phyloP scores from a whole-genome alignment of 305 asterid species.

The Monarda citriodora region DNA sequence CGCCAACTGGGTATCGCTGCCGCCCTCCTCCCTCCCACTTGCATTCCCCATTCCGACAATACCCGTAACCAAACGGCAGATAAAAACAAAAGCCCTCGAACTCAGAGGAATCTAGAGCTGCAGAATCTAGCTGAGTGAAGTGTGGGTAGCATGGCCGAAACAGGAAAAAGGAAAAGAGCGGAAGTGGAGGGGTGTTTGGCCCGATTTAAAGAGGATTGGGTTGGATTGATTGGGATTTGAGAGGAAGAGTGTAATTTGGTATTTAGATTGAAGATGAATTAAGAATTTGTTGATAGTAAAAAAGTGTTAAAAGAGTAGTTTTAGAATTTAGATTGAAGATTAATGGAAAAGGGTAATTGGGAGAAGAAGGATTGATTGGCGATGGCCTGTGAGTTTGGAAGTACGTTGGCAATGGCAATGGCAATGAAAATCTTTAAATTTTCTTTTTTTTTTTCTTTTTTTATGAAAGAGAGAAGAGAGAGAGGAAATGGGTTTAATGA shows the following conservation, averaged over 20 bases:
- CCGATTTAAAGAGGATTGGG: neutral
- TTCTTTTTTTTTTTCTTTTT: too few relatives aligned
- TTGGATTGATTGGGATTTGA: conserved; percentile 19
- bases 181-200: neutral
- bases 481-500: neutral
- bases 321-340: neutral
- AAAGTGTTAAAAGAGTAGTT: neutral
- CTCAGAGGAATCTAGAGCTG: conserved; percentile 13
- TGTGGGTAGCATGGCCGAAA: conserved; percentile 21
- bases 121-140: conserved; percentile 21
- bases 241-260: conserved; percentile 5
- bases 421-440: neutral
- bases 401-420: conserved; percentile 11
- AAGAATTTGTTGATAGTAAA: conserved; percentile 10
- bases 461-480: neutral
- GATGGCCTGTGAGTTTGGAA: conserved; percentile 34
- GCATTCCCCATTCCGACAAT: conserved; percentile 66
- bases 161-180: conserved; percentile 2
- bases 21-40: conserved; percentile 75
- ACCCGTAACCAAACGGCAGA: neutral
- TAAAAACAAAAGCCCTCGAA: conserved; percentile 18
- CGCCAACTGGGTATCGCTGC: conserved; percentile 46
- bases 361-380: conserved; percentile 10
- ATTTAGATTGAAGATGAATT: conserved; percentile 24
- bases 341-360: conserved; percentile 8